Percentiles rank a stretch among this genome's conserved stretches.
Conservation (phyloP, 805 yeast genomes). For the Nakazawaea wyomingensis region DNA sequence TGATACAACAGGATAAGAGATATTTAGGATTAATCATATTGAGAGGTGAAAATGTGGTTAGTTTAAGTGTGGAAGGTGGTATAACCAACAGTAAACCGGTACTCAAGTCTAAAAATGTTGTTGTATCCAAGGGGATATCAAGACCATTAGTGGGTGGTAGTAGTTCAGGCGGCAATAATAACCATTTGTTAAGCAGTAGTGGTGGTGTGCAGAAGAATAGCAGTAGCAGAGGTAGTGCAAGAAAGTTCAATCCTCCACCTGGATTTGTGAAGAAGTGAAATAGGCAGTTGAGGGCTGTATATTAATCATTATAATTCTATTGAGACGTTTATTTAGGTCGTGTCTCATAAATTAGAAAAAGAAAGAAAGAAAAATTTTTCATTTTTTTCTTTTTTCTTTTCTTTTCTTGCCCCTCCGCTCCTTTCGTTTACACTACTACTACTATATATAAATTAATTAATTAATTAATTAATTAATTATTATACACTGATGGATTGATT, state of each 20-base stretch:
- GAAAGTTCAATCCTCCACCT: conserved; percentile 12
- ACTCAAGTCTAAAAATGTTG: conserved; percentile 18
- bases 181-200: conserved; percentile 1
- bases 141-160: conserved; percentile 19
- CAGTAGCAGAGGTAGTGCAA: conserved; percentile 3
- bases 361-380: no score
- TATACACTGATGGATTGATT: no score
- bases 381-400: no score
- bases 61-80: conserved; percentile 57
- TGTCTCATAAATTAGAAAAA: no score
- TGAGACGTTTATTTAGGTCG: no score
- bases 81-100: conserved; percentile 25
- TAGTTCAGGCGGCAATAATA: neutral
- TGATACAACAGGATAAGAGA: conserved; percentile 60
- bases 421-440: no score
- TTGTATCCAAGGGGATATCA: conserved; percentile 27
- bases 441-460: no score
- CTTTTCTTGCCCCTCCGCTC: no score
- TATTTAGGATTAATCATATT: conserved; percentile 75
- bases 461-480: no score
- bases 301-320: no score
- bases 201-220: no score
- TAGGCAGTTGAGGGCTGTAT: no score
- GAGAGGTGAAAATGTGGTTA: conserved; percentile 83
- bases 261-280: conserved; percentile 8